A percentile compares a stretch with the other conserved stretches of the same genome.
These are phyloP conservation scores for Ceratocystis diversiconidia DNA, from an alignment of 2,329 filamentous ascomycete genomes.

Conservation along the genomic window DNA sequence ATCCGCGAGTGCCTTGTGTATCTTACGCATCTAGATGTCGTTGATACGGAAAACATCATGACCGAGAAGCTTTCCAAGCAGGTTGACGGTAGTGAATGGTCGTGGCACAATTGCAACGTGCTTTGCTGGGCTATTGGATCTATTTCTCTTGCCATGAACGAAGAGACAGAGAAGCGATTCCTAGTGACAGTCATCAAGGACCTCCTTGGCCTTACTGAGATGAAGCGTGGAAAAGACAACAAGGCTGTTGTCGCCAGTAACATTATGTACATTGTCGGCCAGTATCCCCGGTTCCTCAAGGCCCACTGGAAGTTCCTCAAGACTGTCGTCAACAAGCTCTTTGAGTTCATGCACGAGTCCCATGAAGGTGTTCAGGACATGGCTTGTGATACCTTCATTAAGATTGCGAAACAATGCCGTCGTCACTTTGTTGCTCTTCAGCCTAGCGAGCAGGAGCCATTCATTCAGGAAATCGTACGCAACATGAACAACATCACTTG, in stretches of 20 bases:
- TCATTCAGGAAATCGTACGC: constrained; percentile 96
- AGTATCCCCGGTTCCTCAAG: constrained; percentile 96
- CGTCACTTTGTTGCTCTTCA: constrained; percentile 94
- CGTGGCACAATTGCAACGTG: constrained; percentile 99
- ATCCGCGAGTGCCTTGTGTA: constrained; percentile 95
- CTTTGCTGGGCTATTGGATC: constrained; percentile 99
- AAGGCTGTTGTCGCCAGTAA: constrained; percentile 98
- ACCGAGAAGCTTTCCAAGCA: constrained; percentile 93
- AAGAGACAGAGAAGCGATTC: constrained; percentile 97
- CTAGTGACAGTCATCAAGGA: constrained; percentile 98
- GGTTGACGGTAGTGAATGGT: constrained; percentile 93
- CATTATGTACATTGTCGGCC: constrained; percentile 99
- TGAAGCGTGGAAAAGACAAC: constrained; percentile 99
- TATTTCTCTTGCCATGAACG: constrained; percentile 97
- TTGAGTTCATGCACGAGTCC: constrained; percentile 99
- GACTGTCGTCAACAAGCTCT: constrained; percentile 98
- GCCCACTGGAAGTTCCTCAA: constrained; percentile 99
- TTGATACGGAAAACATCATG: constrained; percentile 98
- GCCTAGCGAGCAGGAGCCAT: constrained; percentile 84
- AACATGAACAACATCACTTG: constrained; percentile 92
- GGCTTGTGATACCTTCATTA: constrained; percentile 99
- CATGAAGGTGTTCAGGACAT: constrained; percentile 99
- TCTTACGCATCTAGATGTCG: constrained; percentile 89
- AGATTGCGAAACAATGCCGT: constrained; percentile 96
- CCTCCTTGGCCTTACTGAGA: constrained; percentile 86